A percentile compares a stretch with the other conserved stretches of the same genome.
Evolutionary conservation across 441 rosid species (phyloP).

Genomic region (Arabidopsis lyrata): DNA sequence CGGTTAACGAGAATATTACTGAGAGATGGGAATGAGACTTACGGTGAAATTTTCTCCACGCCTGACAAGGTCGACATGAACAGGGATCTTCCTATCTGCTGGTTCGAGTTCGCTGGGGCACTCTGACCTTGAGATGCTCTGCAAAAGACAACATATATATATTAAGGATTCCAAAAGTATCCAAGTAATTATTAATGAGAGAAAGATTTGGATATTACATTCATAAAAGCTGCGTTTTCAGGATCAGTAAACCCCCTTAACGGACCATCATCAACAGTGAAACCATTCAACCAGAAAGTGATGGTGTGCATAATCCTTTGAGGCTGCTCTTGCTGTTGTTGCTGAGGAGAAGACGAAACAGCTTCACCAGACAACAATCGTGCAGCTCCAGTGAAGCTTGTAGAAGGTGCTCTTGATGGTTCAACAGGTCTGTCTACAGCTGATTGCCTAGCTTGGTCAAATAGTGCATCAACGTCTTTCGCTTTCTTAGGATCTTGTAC

Average conservation of each 20-base stretch:
- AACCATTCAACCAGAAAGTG: constrained; percentile 72
- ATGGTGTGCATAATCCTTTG: constrained; percentile 55
- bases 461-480: constrained; percentile 58
- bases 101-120: constrained; percentile 69
- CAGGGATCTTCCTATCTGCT: constrained; percentile 51
- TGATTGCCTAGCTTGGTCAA: constrained; percentile 56
- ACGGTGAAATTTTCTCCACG: constrained; percentile 67
- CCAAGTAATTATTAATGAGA: neutral
- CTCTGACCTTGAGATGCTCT: constrained; percentile 63
- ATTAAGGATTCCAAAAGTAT: neutral
- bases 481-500: constrained; percentile 64
- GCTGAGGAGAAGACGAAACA: constrained; percentile 55
- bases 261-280: constrained; percentile 72
- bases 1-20: neutral
- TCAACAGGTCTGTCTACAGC: constrained; percentile 63
- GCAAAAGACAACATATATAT: constrained; percentile 26
- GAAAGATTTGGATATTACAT: constrained; percentile 47
- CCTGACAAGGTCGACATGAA: constrained; percentile 59
- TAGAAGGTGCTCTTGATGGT: constrained; percentile 53
- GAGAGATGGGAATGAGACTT: constrained; percentile 35
- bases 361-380: constrained; percentile 66
- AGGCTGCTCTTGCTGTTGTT: constrained; percentile 48
- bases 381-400: constrained; percentile 61
- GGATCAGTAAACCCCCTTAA: constrained; percentile 63
- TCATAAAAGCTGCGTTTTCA: constrained; percentile 61